phyloP scores from a whole-genome alignment of 768 basidiomycete species.

The Solioccasus polychromus region DNA sequence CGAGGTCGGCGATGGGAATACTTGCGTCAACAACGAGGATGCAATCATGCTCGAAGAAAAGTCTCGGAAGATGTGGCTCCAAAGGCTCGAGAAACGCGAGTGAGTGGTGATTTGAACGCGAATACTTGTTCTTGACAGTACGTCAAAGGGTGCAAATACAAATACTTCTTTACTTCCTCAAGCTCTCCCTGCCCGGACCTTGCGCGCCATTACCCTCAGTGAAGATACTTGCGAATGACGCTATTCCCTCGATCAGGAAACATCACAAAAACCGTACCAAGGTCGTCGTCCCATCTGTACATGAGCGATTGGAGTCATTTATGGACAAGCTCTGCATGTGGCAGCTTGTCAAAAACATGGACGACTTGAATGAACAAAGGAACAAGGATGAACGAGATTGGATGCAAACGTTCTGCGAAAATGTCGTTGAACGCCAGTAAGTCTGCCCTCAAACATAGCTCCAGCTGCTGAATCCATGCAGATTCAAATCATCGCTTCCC shows the following conservation, averaged over 20 bases:
- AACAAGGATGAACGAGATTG: conserved; percentile 52
- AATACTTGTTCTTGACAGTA: conserved; percentile 5
- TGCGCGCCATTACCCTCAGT: conserved; percentile 29
- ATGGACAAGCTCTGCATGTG: conserved; percentile 81
- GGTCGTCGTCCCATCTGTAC: conserved; percentile 26
- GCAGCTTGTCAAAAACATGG: conserved; percentile 54
- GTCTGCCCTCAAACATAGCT: conserved; percentile 29
- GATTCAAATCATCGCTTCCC: conserved; percentile 55
- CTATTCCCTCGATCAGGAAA: conserved; percentile 27
- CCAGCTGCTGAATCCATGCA: conserved; percentile 22
- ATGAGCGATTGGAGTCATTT: conserved; percentile 63
- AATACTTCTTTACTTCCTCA: conserved; percentile 65
- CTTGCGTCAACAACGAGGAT: conserved; percentile 18
- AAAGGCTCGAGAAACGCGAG: conserved; percentile 70
- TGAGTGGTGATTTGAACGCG: conserved; percentile 28
- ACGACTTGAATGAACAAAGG: conserved; percentile 27
- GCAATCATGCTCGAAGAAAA: conserved; percentile 41
- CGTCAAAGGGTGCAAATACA: conserved; percentile 67
- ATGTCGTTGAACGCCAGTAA: conserved; percentile 63
- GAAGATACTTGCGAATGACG: conserved; percentile 23
- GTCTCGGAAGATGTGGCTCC: conserved; percentile 57
- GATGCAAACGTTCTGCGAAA: conserved; percentile 71
- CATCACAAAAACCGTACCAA: conserved; percentile 21
- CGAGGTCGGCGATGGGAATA: conserved; percentile 29
- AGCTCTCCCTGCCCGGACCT: conserved; percentile 57